Evolutionary conservation across 441 rosid genomes (phyloP).

Genomic region (Gossypium davidsonii): DNA sequence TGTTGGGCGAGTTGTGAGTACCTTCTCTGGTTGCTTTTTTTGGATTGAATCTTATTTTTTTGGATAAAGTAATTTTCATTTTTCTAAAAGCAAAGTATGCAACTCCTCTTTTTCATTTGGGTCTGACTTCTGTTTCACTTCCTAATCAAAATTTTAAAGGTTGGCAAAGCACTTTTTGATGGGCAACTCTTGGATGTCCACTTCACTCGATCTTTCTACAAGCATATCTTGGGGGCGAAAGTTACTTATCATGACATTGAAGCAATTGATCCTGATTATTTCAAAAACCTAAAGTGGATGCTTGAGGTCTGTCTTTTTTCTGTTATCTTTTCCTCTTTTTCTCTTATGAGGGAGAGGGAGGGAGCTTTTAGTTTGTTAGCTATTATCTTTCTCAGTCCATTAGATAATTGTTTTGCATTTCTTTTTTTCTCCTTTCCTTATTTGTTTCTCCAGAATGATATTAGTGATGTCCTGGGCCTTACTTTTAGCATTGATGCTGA

Average conservation of each 20-base stretch:
- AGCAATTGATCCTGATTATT: conserved; percentile 93
- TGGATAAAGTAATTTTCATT: neutral
- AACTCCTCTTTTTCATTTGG: too few relatives aligned
- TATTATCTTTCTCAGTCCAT: neutral
- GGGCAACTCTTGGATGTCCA: conserved; percentile 94
- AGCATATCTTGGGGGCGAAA: conserved; percentile 85
- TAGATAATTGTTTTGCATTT: neutral
- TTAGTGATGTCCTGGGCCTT: conserved; percentile 66
- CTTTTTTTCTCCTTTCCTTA: neutral
- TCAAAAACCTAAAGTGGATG: conserved; percentile 88
- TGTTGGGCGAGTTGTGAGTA: conserved; percentile 91
- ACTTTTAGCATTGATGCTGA: conserved; percentile 97
- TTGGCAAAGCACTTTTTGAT: conserved; percentile 91
- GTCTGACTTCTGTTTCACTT: conserved; percentile 5
- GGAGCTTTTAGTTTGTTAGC: neutral
- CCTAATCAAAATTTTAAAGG: conserved; percentile 37
- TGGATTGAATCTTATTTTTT: neutral
- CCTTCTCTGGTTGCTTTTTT: conserved; percentile 12
- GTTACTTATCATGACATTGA: conserved; percentile 94
- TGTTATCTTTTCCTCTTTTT: neutral
- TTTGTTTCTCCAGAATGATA: conserved; percentile 65
- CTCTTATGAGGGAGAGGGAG: neutral
- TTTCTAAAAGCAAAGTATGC: neutral
- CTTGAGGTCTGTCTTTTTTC: conserved; percentile 57
- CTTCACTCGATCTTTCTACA: conserved; percentile 93